phyloP scores from a whole-genome alignment of 768 basidiomycete species.

The Zangia roseola region DNA sequence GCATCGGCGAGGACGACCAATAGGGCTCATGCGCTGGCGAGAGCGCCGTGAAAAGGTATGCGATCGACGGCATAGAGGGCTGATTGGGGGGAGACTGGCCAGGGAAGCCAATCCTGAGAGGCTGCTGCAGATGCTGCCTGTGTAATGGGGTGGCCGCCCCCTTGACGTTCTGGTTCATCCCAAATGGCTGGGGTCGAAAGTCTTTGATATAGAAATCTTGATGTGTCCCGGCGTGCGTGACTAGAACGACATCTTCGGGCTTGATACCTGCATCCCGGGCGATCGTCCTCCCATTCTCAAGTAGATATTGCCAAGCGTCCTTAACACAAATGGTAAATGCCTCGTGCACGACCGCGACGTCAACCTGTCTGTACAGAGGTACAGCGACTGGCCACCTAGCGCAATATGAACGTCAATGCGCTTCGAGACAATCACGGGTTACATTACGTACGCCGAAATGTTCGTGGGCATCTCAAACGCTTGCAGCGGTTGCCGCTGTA shows the following conservation, averaged over 20 bases:
- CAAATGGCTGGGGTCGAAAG: constrained; percentile 24
- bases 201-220: constrained; percentile 42
- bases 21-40: constrained; percentile 34
- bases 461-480: constrained; percentile 32
- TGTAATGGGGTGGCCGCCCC: constrained; percentile 5
- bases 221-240: constrained; percentile 41
- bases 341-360: constrained; percentile 40
- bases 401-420: not conserved
- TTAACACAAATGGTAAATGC: constrained; percentile 23
- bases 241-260: constrained; percentile 44
- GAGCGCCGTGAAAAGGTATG: constrained; percentile 43
- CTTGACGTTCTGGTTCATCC: constrained; percentile 9
- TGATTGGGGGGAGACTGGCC: constrained; percentile 18
- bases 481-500: constrained; percentile 32
- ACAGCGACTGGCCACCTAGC: constrained; percentile 46
- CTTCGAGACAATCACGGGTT: not conserved
- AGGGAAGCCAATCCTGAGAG: constrained; percentile 12
- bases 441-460: constrained; percentile 32
- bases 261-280: constrained; percentile 33
- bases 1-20: constrained; percentile 39
- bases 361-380: constrained; percentile 35
- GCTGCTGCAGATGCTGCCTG: constrained; percentile 17
- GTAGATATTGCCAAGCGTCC: constrained; percentile 41
- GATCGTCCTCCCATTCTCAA: constrained; percentile 32
- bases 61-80: constrained; percentile 35